Percentiles rank a stretch among this genome's conserved stretches.
These are phyloP conservation scores for Epichloe glyceriae DNA, from an alignment of 2,329 filamentous ascomycete genomes.

Conservation along the genomic window DNA sequence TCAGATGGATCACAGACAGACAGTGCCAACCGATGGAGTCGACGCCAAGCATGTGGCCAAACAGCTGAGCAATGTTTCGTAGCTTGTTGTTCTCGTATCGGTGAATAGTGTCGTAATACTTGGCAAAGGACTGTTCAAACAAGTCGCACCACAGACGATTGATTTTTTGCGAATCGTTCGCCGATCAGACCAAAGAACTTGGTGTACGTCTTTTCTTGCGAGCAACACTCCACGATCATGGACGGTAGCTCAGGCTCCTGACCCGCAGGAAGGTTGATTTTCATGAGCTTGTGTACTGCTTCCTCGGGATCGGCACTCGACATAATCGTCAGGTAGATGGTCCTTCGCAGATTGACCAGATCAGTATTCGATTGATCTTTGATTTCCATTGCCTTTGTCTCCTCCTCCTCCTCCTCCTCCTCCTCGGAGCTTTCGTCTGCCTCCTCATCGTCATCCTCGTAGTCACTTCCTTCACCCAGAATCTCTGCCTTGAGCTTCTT, in stretches of 20 bases:
- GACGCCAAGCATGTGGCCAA: conserved; percentile 77
- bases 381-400: conserved; percentile 80
- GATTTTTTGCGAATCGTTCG: conserved; percentile 90
- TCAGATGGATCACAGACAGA: conserved; percentile 72
- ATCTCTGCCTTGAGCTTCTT: conserved; percentile 87
- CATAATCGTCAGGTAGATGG: conserved; percentile 97
- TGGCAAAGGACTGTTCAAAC: conserved; percentile 79
- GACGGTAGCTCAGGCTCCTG: conserved; percentile 83
- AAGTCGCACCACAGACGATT: conserved; percentile 90
- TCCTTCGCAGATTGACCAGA: conserved; percentile 81
- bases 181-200: conserved; percentile 95
- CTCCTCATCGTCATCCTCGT: conserved; percentile 52
- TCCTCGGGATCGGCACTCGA: conserved; percentile 93
- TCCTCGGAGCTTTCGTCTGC: conserved; percentile 56
- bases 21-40: conserved; percentile 91
- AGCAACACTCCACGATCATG: conserved; percentile 96
- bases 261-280: conserved; percentile 74
- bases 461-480: conserved; percentile 79
- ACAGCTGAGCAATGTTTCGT: conserved; percentile 89
- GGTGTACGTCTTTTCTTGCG: conserved; percentile 90
- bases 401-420: conserved; percentile 65
- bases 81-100: conserved; percentile 92
- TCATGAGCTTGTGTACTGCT: conserved; percentile 93
- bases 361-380: conserved; percentile 97
- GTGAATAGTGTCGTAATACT: conserved; percentile 96